These are phyloP conservation scores for Xylaria sp. DNA, from an alignment of 2,329 filamentous ascomycete genomes.

Conservation along the genomic window DNA sequence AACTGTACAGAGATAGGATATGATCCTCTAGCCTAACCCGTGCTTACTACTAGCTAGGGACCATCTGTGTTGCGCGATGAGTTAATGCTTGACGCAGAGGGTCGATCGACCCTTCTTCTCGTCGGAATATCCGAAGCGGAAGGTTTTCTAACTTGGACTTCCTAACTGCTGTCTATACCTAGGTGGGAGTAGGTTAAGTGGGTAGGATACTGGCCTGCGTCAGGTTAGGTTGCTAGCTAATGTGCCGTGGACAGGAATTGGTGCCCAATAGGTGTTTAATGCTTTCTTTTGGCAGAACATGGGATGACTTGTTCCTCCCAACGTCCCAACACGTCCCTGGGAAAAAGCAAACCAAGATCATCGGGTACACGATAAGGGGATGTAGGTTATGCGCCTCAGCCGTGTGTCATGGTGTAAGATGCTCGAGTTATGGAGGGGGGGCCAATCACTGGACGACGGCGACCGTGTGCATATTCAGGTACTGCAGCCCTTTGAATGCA, in stretches of 20 bases:
- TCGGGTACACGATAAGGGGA: background rate
- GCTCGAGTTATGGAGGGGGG: constrained; percentile 1
- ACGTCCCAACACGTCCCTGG: background rate
- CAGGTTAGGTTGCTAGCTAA: too few species aligned
- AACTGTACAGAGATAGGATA: too few species aligned
- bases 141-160: background rate
- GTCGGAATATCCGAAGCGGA: constrained; percentile 6
- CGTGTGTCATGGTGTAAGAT: constrained; percentile 6
- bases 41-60: constrained; percentile 1
- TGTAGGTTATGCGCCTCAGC: constrained; percentile 1
- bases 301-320: background rate
- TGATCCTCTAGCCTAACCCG: background rate
- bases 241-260: background rate
- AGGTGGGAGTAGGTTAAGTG: background rate
- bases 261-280: constrained; percentile 5
- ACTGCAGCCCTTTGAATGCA: background rate
- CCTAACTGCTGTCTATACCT: background rate
- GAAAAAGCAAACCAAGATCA: constrained; percentile 10
- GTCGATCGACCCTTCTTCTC: background rate
- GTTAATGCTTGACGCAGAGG: background rate
- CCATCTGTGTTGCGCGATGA: constrained; percentile 3
- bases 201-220: background rate
- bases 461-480: background rate
- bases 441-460: background rate
- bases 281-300: constrained; percentile 15